phyloP scores from a whole-genome alignment of 495 filamentous ascomycete species.

The Aspergillus bridgeri region DNA sequence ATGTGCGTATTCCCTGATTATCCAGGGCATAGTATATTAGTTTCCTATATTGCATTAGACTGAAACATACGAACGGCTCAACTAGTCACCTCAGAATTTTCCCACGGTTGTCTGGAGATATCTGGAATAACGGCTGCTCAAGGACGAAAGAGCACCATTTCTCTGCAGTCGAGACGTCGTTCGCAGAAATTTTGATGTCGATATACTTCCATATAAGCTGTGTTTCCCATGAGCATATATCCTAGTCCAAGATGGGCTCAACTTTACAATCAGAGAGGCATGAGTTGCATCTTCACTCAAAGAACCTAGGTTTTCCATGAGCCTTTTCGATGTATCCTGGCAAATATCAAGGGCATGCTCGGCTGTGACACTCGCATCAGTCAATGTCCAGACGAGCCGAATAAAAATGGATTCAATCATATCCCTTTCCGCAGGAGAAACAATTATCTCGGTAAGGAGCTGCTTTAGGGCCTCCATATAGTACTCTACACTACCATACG shows the following conservation, averaged over 20 bases:
- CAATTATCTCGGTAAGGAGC: conserved; percentile 48
- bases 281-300: conserved; percentile 59
- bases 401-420: conserved; percentile 66
- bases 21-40: conserved; percentile 63
- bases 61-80: conserved; percentile 3
- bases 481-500: conserved; percentile 23
- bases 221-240: conserved; percentile 14
- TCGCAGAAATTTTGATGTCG: conserved; percentile 52
- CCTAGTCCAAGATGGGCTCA: background rate
- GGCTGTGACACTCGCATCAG: conserved; percentile 25
- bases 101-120: conserved; percentile 57
- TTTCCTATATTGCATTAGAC: conserved; percentile 51
- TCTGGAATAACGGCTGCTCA: conserved; percentile 57
- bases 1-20: conserved; percentile 48
- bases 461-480: conserved; percentile 58
- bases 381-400: conserved; percentile 57
- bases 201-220: conserved; percentile 77
- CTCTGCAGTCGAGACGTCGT: conserved; percentile 52
- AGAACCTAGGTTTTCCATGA: conserved; percentile 30
- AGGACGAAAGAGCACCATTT: conserved; percentile 71
- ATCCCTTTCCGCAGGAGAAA: conserved; percentile 36
- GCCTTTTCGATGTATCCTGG: conserved; percentile 33
- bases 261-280: conserved; percentile 64
- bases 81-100: conserved; percentile 65
- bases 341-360: conserved; percentile 26